phyloP scores from a whole-genome alignment of 306 rosid species.

The Inga oerstediana region DNA sequence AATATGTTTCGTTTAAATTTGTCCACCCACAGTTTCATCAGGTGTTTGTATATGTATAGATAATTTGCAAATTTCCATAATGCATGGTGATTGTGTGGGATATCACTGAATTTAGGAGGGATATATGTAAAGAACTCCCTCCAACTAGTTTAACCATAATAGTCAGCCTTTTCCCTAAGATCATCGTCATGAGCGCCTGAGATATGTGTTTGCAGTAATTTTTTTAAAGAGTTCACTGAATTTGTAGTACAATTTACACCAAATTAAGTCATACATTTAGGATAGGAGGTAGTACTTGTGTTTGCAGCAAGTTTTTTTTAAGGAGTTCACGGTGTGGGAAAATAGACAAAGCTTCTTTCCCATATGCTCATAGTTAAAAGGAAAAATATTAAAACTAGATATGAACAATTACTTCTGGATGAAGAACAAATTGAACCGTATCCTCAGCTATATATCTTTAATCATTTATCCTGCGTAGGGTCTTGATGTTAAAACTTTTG shows the following conservation, averaged over 20 bases:
- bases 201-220: background rate
- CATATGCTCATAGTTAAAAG: background rate
- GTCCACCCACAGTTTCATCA: background rate
- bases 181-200: background rate
- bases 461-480: background rate
- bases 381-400: background rate
- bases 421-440: background rate
- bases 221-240: too few species aligned
- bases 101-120: background rate
- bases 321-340: background rate
- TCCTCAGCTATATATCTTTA: background rate
- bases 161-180: background rate
- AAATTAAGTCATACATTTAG: too few species aligned
- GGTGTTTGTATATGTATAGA: background rate
- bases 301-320: background rate
- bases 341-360: background rate
- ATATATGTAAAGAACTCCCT: background rate
- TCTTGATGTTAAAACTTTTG: background rate
- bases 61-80: too few species aligned
- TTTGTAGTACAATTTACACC: too few species aligned
- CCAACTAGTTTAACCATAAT: too few species aligned
- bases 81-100: background rate
- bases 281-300: background rate
- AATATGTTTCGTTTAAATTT: background rate
- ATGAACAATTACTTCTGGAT: background rate